Evolutionary conservation across 306 rosid species (phyloP), one percentile per base, ranked within the genome.

Genomic region (Acmispon strigosus): DNA sequence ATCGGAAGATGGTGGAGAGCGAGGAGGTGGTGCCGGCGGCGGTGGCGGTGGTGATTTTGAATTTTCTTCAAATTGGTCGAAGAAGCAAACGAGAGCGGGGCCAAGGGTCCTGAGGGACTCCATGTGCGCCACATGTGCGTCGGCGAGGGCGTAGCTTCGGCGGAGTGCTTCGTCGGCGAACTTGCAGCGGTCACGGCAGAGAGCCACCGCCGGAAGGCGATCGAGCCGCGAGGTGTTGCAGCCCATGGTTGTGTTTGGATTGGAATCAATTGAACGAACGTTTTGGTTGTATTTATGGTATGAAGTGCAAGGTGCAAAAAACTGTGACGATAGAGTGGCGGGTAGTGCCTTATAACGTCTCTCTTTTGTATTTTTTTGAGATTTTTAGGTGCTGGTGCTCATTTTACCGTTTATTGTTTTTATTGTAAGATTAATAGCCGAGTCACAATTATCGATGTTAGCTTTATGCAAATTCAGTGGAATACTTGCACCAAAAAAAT

Each of bases 161-260:
- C 75, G 54, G 71, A 93, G 88, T 7, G 97, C 86, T 60, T 88
- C 84, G 57, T 90, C 87, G 1, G 89, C 55, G 72, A 69, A 88
- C n/a, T 67, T 83, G 87, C 89, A 88, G 37, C 98, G 97, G 66
- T 93, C 96, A 7, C 94, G 96, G 85, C 98, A 90, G 1, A 93
- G 45, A 34, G 88, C 71, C 77, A 93, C 97, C 15, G 89, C 89
- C 16, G 96, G 98, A 7, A 87, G 86, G 19, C 78, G 78, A 8
- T 89, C 87, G 20, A 90, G 85, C 50, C 51, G 87, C 7, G 97
- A 93, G 80, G 65, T 32, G 66, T 89, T 79, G 79, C 97, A 93
- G 36, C 97, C 98, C 97, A 88, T 92, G 44, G 24, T 2, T 2
- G 4, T 42, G 0, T 15, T 27, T 4, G 39, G 49, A 4, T 5